These are phyloP conservation scores for Pythium dissimile DNA, from an alignment of 352 stramenopile genomes.

Conservation along the genomic window DNA sequence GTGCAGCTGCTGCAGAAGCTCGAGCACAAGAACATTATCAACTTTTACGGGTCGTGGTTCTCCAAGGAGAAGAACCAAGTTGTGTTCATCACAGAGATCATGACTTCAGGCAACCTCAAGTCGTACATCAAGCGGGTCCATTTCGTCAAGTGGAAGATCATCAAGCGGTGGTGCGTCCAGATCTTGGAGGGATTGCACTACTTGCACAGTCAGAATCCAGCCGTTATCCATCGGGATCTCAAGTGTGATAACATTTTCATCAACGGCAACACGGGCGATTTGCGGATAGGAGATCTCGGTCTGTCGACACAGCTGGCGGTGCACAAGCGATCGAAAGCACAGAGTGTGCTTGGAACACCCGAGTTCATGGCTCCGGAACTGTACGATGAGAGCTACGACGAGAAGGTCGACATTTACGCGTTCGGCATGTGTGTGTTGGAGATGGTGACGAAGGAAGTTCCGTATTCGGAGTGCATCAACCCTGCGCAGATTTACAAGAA, in stretches of 20 bases:
- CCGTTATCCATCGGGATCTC: conserved; percentile 92
- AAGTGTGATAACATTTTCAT: conserved; percentile 99
- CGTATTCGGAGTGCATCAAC: conserved; percentile 96
- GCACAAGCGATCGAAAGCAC: conserved; percentile 71
- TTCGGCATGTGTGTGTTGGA: conserved; percentile 99
- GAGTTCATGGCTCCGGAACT: conserved; percentile 99
- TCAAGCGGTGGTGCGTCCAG: conserved; percentile 96
- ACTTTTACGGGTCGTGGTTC: conserved; percentile 98
- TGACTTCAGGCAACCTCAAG: conserved; percentile 94
- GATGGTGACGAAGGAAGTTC: conserved; percentile 99
- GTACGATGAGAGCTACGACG: conserved; percentile 98
- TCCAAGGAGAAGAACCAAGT: conserved; percentile 98
- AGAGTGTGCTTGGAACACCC: conserved; percentile 96
- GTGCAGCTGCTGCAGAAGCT: conserved; percentile 96
- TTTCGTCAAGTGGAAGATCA: conserved; percentile 98
- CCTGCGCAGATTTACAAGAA: conserved; percentile 91
- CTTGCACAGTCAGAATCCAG: conserved; percentile 85
- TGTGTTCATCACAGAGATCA: conserved; percentile 99
- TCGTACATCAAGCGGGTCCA: conserved; percentile 98
- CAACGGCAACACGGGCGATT: conserved; percentile 96
- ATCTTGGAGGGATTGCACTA: conserved; percentile 96
- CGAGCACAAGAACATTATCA: conserved; percentile 99
- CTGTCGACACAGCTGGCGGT: conserved; percentile 83
- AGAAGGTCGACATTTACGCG: conserved; percentile 97
- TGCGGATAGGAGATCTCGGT: conserved; percentile 97